These are phyloP conservation scores for Lactarius hatsudake DNA, from an alignment of 768 basidiomycete genomes.

Conservation along the genomic window DNA sequence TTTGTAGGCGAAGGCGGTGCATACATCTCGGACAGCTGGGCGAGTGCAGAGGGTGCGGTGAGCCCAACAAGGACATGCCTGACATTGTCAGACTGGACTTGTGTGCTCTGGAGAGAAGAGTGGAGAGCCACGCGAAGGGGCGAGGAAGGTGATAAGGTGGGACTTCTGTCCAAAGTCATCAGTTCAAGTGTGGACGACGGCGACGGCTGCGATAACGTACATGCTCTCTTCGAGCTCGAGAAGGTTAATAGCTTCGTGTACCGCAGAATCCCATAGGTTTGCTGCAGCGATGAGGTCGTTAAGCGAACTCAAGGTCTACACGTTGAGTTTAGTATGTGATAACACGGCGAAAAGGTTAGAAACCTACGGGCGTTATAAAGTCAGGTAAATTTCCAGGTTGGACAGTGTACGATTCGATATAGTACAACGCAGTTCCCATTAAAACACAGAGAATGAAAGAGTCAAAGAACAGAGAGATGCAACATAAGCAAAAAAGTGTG, in stretches of 20 bases:
- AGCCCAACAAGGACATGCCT: slow-evolving; percentile 76
- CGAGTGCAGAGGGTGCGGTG: slow-evolving; percentile 65
- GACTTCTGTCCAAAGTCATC: slow-evolving; percentile 39
- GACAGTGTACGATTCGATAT: slow-evolving; percentile 5
- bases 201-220: slow-evolving; percentile 37
- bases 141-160: slow-evolving; percentile 50
- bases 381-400: slow-evolving; percentile 5
- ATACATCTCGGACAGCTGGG: slow-evolving; percentile 85
- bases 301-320: slow-evolving; percentile 63
- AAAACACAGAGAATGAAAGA: slow-evolving; percentile 18
- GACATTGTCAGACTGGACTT: slow-evolving; percentile 78
- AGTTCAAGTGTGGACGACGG: slow-evolving; percentile 12
- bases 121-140: slow-evolving; percentile 68
- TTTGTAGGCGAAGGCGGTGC: slow-evolving; percentile 66
- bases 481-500: slow-evolving; percentile 16
- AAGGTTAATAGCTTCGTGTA: slow-evolving; percentile 63
- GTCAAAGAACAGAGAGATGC: slow-evolving; percentile 21
- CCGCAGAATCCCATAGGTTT: slow-evolving; percentile 67
- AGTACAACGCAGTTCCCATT: slow-evolving; percentile 20
- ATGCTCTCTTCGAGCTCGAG: slow-evolving; percentile 70
- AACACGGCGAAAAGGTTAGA: neutral
- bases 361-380: slow-evolving; percentile 18
- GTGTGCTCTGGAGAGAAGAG: slow-evolving; percentile 70
- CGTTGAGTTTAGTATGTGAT: neutral
- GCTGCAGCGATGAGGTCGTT: slow-evolving; percentile 67